Evolutionary conservation across 371 early-diverging fungal genomes (phyloP), one percentile per base, ranked within the genome.

Genomic region (Phascolomyces articulosus): DNA sequence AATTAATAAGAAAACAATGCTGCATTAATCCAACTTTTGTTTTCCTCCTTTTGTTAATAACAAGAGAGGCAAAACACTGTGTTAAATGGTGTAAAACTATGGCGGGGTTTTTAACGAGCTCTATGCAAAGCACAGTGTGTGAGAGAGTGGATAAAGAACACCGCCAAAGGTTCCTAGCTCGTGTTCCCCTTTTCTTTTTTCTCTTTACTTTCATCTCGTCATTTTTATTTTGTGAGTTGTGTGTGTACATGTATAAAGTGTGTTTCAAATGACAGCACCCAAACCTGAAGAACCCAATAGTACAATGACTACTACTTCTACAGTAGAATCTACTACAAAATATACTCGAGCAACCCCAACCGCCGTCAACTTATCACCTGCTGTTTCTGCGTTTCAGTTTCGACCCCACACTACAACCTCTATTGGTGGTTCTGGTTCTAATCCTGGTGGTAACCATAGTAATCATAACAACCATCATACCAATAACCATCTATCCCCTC

Each of bases 381-480:
- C 78, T 16, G 70, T 73, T 7, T 73, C 78, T 34, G 78, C 72
- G 15, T 77, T 77, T 55, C 78, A 77, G 60, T 74, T 72, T 41
- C 62, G 38, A 58, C 66, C 60, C 16, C 34, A 34, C 11, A 34
- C 11, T 34, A 34, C 34, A 9, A 34, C n/a, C n/a, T n/a, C n/a
- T n/a, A n/a, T n/a, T n/a, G n/a, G n/a, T n/a, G n/a, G n/a, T n/a
- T n/a, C n/a, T n/a, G n/a, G n/a, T n/a, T n/a, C 34, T 34, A 34
- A 34, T 34, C 6, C 11, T 1, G 11, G 11, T 34, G 11, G 11
- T 2, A 34, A 34, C 11, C 6, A 34, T 11, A 34, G 34, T 11
- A 34, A 11, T 2, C 44, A 44, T 44, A 44, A 44, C 16, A 8
- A n/a, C 16, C 1, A 44, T 16, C 8, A 44, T n/a, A 8, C 4